Percentiles rank a stretch among this genome's conserved stretches.
These are phyloP conservation scores for Mycena floridula DNA, from an alignment of 768 basidiomycete genomes.

Conservation along the genomic window DNA sequence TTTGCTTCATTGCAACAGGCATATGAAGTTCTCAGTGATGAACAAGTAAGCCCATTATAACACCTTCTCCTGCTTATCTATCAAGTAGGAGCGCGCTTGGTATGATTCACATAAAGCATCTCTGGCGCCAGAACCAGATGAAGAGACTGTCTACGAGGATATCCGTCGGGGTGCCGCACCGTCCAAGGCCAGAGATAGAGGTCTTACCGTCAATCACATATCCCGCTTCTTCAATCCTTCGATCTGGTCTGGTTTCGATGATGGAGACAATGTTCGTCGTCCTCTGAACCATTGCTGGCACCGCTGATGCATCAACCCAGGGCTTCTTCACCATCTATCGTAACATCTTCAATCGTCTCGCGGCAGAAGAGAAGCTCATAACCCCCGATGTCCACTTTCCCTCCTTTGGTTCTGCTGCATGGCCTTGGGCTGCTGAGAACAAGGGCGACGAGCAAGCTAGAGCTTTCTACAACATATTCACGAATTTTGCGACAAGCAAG, in stretches of 20 bases:
- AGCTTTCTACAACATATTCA: constrained; percentile 82
- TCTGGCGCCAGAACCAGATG: constrained; percentile 75
- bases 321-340: constrained; percentile 88
- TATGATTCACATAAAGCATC: constrained; percentile 91
- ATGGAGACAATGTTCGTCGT: constrained; percentile 48
- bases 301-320: constrained; percentile 30
- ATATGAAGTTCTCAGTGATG: constrained; percentile 94
- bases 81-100: constrained; percentile 91
- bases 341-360: constrained; percentile 78
- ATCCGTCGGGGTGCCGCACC: constrained; percentile 67
- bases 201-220: constrained; percentile 75
- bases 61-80: constrained; percentile 7
- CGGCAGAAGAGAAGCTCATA: constrained; percentile 63
- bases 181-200: constrained; percentile 53
- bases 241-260: constrained; percentile 61
- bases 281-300: constrained; percentile 1
- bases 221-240: constrained; percentile 77
- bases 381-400: constrained; percentile 54
- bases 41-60: constrained; percentile 60
- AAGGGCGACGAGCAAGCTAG: constrained; percentile 48
- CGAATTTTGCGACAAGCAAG: constrained; percentile 81
- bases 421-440: constrained; percentile 56
- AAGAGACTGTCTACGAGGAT: constrained; percentile 79
- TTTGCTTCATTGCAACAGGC: constrained; percentile 92
- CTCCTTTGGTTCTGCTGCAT: constrained; percentile 74